A percentile compares a stretch with the other conserved stretches of the same genome.
These are phyloP conservation scores for Paragyromitra xinjiangensis DNA, from an alignment of 495 filamentous ascomycete genomes.

Conservation along the genomic window DNA sequence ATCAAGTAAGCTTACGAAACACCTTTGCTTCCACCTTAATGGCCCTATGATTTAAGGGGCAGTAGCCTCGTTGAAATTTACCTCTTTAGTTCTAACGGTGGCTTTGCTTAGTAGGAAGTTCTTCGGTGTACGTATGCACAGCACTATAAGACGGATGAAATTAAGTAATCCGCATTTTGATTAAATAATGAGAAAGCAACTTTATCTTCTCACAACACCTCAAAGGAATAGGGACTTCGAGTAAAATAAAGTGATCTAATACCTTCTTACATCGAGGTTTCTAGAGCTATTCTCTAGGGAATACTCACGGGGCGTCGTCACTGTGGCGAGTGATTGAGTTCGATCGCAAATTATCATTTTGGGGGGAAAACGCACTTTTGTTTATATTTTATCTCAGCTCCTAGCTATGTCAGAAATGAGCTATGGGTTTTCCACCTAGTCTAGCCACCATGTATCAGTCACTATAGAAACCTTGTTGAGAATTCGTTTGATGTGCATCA, in stretches of 20 bases:
- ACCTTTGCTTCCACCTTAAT: not conserved
- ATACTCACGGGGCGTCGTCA: not conserved
- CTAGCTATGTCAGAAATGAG: not conserved
- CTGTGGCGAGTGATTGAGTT: not conserved
- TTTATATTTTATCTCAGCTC: not conserved
- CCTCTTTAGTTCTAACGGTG: not conserved
- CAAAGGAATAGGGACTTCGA: not conserved
- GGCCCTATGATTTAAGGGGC: not conserved
- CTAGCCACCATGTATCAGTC: not conserved
- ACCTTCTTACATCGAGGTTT: not conserved
- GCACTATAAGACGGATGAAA: no score
- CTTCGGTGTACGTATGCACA: not conserved
- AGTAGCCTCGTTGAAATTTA: not conserved
- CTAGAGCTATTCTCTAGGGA: not conserved
- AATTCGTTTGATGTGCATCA: not conserved
- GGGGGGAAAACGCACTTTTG: not conserved
- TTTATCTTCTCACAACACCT: not conserved
- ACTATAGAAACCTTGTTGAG: not conserved
- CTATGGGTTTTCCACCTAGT: not conserved
- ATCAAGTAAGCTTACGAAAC: not conserved
- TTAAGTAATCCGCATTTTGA: no score
- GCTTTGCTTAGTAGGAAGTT: not conserved
- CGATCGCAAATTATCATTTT: not conserved
- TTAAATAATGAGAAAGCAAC: no score
- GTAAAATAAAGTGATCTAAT: not conserved